Percentiles rank a stretch among this genome's conserved stretches.
Evolutionary conservation across 2,329 filamentous ascomycete species (phyloP).

Genomic region (Berkeleyomyces rouxiae): DNA sequence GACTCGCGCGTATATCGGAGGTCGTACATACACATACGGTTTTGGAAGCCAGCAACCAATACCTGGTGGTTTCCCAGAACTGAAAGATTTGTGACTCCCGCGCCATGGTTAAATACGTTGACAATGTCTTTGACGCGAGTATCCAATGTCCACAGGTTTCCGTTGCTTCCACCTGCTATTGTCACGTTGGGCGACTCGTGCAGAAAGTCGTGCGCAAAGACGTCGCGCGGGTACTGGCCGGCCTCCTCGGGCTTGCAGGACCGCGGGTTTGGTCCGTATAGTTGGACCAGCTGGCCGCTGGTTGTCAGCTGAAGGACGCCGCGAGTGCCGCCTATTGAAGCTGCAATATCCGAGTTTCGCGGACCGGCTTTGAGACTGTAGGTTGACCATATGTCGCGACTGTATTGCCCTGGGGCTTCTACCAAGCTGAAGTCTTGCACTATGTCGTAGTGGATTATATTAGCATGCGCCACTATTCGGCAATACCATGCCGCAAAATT

Average conservation of each 20-base stretch:
- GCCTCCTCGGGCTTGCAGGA: neutral
- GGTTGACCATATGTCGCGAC: slow-evolving; percentile 1
- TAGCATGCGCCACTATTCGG: neutral
- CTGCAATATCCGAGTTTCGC: slow-evolving; percentile 27
- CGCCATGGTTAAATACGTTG: slow-evolving; percentile 5
- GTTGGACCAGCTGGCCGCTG: neutral
- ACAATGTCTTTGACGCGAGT: slow-evolving; percentile 6
- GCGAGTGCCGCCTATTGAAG: slow-evolving; percentile 8
- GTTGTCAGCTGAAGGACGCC: slow-evolving; percentile 7
- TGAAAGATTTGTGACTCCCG: neutral
- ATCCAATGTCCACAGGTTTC: slow-evolving; percentile 11
- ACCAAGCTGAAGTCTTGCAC: slow-evolving; percentile 6
- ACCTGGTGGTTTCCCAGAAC: slow-evolving; percentile 22
- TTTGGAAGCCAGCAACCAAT: slow-evolving; percentile 34
- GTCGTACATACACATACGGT: slow-evolving; percentile 39
- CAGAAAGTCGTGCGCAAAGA: slow-evolving; percentile 12
- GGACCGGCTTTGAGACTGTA: slow-evolving; percentile 35
- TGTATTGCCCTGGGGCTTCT: neutral
- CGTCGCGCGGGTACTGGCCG: slow-evolving; percentile 5
- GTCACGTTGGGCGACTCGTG: slow-evolving; percentile 8
- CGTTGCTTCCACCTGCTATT: slow-evolving; percentile 6
- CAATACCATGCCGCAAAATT: neutral
- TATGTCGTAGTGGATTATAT: neutral
- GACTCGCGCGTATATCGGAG: slow-evolving; percentile 25
- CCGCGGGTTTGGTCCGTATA: slow-evolving; percentile 1